Evolutionary conservation across 2,329 filamentous ascomycete genomes (phyloP).

Genomic region (Pseudogymnoascus sp.): DNA sequence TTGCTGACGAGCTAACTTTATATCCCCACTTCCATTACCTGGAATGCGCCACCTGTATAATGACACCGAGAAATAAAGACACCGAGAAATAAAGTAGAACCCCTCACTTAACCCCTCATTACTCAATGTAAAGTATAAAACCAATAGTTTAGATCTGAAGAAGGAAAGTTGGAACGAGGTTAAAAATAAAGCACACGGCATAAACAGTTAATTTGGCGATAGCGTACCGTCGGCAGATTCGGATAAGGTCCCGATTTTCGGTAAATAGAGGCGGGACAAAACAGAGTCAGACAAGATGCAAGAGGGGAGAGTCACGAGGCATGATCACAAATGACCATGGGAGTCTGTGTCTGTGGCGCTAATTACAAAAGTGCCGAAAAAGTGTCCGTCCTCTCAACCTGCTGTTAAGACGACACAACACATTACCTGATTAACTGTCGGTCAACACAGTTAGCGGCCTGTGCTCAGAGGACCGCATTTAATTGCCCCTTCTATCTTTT

Average conservation of each 20-base stretch:
- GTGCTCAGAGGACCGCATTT: too few species aligned
- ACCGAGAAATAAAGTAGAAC: not conserved
- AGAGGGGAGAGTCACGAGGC: not conserved
- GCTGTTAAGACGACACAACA: too few species aligned
- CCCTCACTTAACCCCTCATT: not conserved
- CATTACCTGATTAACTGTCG: too few species aligned
- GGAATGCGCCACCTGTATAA: too few species aligned
- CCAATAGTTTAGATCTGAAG: not conserved
- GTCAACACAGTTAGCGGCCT: too few species aligned
- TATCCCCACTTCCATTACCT: not conserved
- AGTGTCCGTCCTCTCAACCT: constrained; percentile 10
- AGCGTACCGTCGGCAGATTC: not conserved
- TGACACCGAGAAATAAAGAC: not conserved
- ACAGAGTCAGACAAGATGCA: not conserved
- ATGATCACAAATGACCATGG: not conserved
- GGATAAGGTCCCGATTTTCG: not conserved
- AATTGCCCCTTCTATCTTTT: too few species aligned
- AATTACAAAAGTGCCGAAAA: constrained; percentile 6
- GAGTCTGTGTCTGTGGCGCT: not conserved
- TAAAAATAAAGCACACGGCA: not conserved
- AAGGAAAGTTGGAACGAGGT: not conserved
- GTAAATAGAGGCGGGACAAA: not conserved
- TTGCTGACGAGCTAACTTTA: not conserved
- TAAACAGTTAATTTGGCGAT: not conserved
- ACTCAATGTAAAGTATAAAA: not conserved